Base-by-base conservation (phyloP, 2,329 filamentous ascomycete species). In the Amesomyces nigricolor region DNA sequence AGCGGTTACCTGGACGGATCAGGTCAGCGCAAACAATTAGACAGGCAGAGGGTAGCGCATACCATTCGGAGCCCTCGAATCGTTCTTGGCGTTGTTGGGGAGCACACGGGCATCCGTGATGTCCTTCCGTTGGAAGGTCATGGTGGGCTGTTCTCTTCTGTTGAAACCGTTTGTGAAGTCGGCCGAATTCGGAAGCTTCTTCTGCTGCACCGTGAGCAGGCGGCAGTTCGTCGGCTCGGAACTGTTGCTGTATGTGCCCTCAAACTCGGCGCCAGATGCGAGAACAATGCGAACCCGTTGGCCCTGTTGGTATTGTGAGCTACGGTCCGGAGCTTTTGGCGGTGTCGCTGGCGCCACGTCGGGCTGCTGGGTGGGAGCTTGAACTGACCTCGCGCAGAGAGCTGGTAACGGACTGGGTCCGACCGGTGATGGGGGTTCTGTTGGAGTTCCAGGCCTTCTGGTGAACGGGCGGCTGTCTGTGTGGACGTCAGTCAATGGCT, bases 1-100 rank as follows among this genome's bases (percentile, higher is more conserved):
- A 73, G 42, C 82, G 75, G 63, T 80, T 78, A 60, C 87, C 89
- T 94, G 60, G 26, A 46, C 47, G 14, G 32, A 17, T 30, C 7
- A 17, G 2, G 32, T 52, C 29, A 57, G 54, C 37, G 19, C 7
- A 19, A 3, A 30, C 11, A 16, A 19, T 5, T 38, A 19, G 51
- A 32, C 37, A 42, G 17, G 10, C 19, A 26, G 1, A 9, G n/a
- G 14, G 22, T 9, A 47, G 19, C 44, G n/a, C 67, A 62, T 67
- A 75, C 74, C 74, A 62, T 76, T 77, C 37, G 68, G 64, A 17
- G 61, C 59, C 62, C 70, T 72, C 53, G 64, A 66, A 9, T 73
- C 69, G 52, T 61, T 65, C 63, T 73, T 76, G 53, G 58, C 58
- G 17, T 61, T 46, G 46, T 64, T 68, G 52, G 64, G 47, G 19